Evolutionary conservation across 1,139 yeast species (phyloP).

Genomic region (Hyphopichia khmerensis): DNA sequence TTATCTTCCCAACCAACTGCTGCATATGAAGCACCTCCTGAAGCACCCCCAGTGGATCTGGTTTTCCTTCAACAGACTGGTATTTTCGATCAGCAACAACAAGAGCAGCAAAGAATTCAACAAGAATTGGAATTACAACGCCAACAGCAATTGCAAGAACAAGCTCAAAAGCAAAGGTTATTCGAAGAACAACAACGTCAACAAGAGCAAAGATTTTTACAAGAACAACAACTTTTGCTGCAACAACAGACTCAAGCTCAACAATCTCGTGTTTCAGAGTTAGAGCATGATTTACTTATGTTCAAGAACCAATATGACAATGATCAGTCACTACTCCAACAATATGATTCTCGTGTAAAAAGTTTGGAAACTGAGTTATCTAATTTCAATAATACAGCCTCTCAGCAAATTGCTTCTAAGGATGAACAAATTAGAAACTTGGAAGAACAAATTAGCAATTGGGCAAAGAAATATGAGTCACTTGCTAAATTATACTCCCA

Average conservation of each 20-base stretch:
- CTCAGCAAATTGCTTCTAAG: constrained; percentile 73
- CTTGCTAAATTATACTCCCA: constrained; percentile 89
- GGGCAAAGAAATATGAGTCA: constrained; percentile 88
- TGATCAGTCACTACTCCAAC: constrained; percentile 80
- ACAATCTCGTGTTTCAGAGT: constrained; percentile 76
- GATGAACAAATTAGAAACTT: constrained; percentile 68
- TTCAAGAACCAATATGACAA: constrained; percentile 82
- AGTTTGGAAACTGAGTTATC: constrained; percentile 73
- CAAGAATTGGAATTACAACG: constrained; percentile 51
- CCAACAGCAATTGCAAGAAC: constrained; percentile 48
- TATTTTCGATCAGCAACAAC: constrained; percentile 45
- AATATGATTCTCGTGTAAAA: constrained; percentile 84
- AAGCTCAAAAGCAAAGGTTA: constrained; percentile 56
- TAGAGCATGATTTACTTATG: constrained; percentile 77
- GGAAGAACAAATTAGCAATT: constrained; percentile 73
- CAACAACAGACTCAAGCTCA: constrained; percentile 75
- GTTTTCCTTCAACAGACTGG: constrained; percentile 50
- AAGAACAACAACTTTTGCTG: constrained; percentile 61
- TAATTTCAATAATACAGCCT: constrained; percentile 62
- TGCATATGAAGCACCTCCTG: constrained; percentile 19
- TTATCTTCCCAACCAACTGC: constrained; percentile 38
- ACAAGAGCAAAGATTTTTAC: constrained; percentile 46
- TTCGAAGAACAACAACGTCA: constrained; percentile 74
- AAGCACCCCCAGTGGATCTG: constrained; percentile 41
- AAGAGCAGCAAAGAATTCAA: constrained; percentile 72